Conservation (phyloP, 2,329 filamentous ascomycete genomes). For the Diaporthe humulicola region DNA sequence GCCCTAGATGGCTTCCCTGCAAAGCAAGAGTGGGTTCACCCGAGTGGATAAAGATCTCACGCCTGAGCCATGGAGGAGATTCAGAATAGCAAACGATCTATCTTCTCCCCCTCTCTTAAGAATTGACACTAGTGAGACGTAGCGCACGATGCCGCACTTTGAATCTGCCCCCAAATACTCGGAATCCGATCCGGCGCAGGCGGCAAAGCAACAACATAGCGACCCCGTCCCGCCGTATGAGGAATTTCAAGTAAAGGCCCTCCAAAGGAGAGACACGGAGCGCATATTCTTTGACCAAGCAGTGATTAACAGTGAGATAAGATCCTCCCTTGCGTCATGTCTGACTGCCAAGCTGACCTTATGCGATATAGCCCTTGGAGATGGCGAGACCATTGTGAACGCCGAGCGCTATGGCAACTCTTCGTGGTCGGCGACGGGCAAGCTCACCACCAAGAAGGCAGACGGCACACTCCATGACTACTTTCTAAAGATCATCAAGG, state of each 20-base stretch:
- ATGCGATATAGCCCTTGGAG: slow-evolving; percentile 13
- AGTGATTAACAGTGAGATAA: slow-evolving; percentile 14
- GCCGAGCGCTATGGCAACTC: slow-evolving; percentile 46
- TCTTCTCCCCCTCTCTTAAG: background rate
- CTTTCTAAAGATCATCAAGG: slow-evolving; percentile 45
- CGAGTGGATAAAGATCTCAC: slow-evolving; percentile 28
- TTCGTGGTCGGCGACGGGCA: slow-evolving; percentile 47
- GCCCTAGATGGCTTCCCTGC: background rate
- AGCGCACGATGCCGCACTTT: slow-evolving; percentile 21
- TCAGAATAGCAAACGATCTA: slow-evolving; percentile 8
- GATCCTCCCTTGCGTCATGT: background rate
- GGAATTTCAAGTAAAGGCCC: background rate
- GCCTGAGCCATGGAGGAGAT: slow-evolving; percentile 6
- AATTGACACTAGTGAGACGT: background rate
- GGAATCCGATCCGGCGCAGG: background rate
- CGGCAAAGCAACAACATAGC: background rate
- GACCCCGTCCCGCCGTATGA: slow-evolving; percentile 7
- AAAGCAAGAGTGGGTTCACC: background rate
- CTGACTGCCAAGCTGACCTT: background rate
- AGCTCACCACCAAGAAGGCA: slow-evolving; percentile 41
- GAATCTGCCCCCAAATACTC: background rate
- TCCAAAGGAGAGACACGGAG: slow-evolving; percentile 27
- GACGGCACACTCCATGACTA: slow-evolving; percentile 43
- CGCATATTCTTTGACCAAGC: slow-evolving; percentile 28
- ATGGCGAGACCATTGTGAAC: slow-evolving; percentile 39